Base-by-base conservation (phyloP, 371 early-diverging fungal genomes). In the Syncephalastrum sp. region DNA sequence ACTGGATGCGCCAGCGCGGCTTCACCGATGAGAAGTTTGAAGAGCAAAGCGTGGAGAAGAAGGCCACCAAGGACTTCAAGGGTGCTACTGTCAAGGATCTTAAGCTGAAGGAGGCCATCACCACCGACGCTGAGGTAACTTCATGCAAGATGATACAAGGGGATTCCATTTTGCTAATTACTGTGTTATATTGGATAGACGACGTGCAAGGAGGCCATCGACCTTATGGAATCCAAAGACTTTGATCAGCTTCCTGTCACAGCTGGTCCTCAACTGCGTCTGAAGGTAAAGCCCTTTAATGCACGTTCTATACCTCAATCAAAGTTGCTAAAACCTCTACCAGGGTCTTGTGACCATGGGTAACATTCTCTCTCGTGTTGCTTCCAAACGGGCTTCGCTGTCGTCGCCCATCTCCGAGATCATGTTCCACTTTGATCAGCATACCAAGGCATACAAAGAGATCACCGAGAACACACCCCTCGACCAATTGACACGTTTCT, bases 171-270 rank as follows among this genome's bases (percentile, higher is more conserved):
- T 54, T 50, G 42, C 10, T 15, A 23, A n/a, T n/a, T 42, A 33
- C 38, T 33, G 8, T 33, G 38, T 33, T 33, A 7, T 33, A 33
- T 33, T 33, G 38, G 12, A 8, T 62, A 77, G 63, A 89, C 91
- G 5, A 71, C 89, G 16, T 85, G 87, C 66, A 77, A 79, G 33
- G 91, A 94, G 51, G 97, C 96, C 16, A 86, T 94, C 48, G 77
- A 79, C 50, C 75, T 93, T 58, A 94, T 96, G 95, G 83, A 94
- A 69, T 67, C 78, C 42, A 87, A 91, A 53, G 93, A 87, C 12
- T 96, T 96, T 64, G 96, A 96, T 77, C 98, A 98, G 75, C 78
- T 97, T 24, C 97, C 97, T 5, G 96, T 97, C 12, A 90, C 92
- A 21, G 74, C 85, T 13, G 61, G 81, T 52, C 77, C 72, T 59